Evolutionary conservation across 2,329 filamentous ascomycete genomes (phyloP).

Genomic region (Ophiostoma ips): DNA sequence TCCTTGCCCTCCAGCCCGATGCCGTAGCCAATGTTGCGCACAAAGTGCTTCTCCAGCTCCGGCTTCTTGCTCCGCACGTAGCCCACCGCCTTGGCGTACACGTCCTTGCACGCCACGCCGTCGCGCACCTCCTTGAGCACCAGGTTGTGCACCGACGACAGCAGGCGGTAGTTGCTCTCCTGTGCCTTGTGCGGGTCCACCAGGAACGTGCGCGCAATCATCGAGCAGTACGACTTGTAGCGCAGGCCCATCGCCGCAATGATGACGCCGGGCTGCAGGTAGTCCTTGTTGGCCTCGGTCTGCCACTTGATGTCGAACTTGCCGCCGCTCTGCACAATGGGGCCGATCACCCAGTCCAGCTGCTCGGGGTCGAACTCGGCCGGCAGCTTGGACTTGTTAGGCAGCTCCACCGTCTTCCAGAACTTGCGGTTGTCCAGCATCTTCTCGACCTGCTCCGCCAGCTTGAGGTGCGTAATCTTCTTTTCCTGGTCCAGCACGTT

Average conservation of each 20-base stretch:
- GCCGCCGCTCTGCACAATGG: slow-evolving; percentile 86
- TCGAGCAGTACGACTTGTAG: slow-evolving; percentile 91
- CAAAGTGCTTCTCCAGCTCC: slow-evolving; percentile 86
- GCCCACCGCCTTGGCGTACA: slow-evolving; percentile 75
- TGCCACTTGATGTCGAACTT: slow-evolving; percentile 82
- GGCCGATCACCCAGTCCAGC: slow-evolving; percentile 87
- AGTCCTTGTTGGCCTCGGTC: slow-evolving; percentile 64
- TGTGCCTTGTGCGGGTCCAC: slow-evolving; percentile 96
- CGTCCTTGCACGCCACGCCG: slow-evolving; percentile 72
- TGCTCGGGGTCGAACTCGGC: slow-evolving; percentile 76
- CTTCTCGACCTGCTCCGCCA: slow-evolving; percentile 76
- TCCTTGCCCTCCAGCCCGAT: slow-evolving; percentile 90
- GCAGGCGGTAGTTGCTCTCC: slow-evolving; percentile 83
- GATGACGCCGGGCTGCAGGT: slow-evolving; percentile 83
- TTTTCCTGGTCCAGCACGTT: slow-evolving; percentile 91
- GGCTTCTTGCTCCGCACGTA: slow-evolving; percentile 83
- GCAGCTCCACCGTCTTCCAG: slow-evolving; percentile 66
- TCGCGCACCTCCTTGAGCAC: slow-evolving; percentile 85
- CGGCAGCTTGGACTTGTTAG: slow-evolving; percentile 61
- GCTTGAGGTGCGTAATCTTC: slow-evolving; percentile 78
- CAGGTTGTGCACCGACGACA: slow-evolving; percentile 72
- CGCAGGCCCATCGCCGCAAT: slow-evolving; percentile 81
- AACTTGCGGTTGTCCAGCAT: slow-evolving; percentile 92
- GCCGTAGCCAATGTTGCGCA: slow-evolving; percentile 82
- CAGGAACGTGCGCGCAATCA: slow-evolving; percentile 85